Conservation (phyloP, 352 stramenopile species). For the Stephanocyclus meneghinianus region DNA sequence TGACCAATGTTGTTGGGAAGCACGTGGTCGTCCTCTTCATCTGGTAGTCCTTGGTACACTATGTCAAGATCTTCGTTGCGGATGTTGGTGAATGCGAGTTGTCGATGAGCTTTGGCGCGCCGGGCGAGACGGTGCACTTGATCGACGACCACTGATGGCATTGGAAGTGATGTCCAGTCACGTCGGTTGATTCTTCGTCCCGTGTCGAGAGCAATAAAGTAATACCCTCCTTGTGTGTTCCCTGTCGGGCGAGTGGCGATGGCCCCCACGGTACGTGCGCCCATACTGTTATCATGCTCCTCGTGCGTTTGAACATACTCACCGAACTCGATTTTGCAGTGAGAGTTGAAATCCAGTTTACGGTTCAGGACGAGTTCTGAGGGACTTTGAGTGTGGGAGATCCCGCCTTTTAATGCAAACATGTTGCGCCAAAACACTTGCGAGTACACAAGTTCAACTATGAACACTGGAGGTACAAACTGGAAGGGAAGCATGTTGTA, state of each 20-base stretch:
- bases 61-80: not conserved
- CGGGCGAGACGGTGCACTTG: not conserved
- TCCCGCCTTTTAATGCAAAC: constrained; percentile 5
- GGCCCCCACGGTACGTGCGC: constrained; percentile 35
- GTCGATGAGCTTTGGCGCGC: not conserved
- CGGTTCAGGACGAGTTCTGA: constrained; percentile 11
- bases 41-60: not conserved
- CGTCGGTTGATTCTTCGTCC: not conserved
- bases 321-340: constrained; percentile 28
- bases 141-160: not conserved
- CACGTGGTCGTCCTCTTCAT: not conserved
- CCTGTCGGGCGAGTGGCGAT: too few relatives aligned
- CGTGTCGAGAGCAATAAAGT: constrained; percentile 28
- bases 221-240: constrained; percentile 16
- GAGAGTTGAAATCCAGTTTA: constrained; percentile 9
- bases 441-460: too few relatives aligned
- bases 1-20: too few relatives aligned
- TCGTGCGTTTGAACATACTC: constrained; percentile 60
- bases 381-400: constrained; percentile 24
- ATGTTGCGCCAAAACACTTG: too few relatives aligned
- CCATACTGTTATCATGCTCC: constrained; percentile 41
- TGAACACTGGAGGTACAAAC: too few relatives aligned
- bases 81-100: not conserved
- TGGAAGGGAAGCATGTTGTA: constrained; percentile 13
- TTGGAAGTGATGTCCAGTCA: not conserved